These are phyloP conservation scores for Coemansia sp. DNA, from an alignment of 192 early-diverging fungal genomes.

Conservation along the genomic window DNA sequence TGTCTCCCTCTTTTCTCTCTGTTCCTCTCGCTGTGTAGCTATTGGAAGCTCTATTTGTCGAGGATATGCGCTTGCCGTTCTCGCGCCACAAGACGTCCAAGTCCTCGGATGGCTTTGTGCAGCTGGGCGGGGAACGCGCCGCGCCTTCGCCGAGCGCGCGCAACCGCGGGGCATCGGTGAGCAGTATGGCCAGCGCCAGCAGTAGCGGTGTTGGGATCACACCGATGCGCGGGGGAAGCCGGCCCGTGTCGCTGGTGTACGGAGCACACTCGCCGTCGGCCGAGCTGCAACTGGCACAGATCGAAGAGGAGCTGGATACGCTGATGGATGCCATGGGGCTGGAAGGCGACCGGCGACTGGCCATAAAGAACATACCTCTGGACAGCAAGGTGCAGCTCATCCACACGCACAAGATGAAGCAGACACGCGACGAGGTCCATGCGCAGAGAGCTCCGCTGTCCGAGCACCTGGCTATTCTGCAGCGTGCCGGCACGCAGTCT, in stretches of 20 bases:
- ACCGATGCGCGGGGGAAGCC: not conserved
- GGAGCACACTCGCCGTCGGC: conserved; percentile 7
- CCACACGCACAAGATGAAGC: conserved; percentile 32
- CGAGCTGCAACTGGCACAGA: conserved; percentile 33
- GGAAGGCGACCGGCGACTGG: conserved; percentile 28
- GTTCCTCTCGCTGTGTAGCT: not conserved
- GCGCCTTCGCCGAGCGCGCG: not conserved
- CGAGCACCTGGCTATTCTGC: conserved; percentile 38
- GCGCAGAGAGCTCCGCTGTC: conserved; percentile 20
- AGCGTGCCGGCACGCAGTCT: conserved; percentile 33
- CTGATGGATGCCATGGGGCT: conserved; percentile 46
- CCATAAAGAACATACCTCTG: conserved; percentile 34
- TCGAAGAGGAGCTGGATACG: conserved; percentile 44
- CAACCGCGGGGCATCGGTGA: conserved; percentile 9
- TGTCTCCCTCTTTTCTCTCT: not conserved
- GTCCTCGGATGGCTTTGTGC: conserved; percentile 37
- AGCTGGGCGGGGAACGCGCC: conserved; percentile 6
- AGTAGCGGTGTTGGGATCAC: not conserved
- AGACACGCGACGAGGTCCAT: not conserved
- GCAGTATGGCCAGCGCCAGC: conserved; percentile 12
- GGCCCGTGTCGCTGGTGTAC: conserved; percentile 18
- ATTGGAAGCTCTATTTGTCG: not conserved
- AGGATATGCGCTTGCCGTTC: conserved; percentile 38
- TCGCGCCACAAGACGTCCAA: conserved; percentile 18
- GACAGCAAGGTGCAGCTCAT: conserved; percentile 41